Base-by-base conservation (phyloP, 2,329 filamentous ascomycete genomes). In the Acrocalymma vagum region DNA sequence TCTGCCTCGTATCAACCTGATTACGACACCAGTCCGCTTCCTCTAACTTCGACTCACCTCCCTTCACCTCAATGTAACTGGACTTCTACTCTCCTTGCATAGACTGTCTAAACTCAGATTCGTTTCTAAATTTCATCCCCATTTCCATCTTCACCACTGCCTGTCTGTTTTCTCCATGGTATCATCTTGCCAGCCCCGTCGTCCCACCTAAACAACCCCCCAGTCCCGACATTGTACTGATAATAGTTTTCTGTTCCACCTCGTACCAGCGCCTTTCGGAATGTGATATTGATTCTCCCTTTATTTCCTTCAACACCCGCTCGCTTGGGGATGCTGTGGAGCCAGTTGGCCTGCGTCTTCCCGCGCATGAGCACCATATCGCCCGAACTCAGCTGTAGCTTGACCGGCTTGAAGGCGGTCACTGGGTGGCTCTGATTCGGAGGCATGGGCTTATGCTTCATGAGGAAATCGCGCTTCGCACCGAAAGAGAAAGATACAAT, bases 171-270 rank as follows among this genome's bases (percentile, higher is more conserved):
- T 43, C 47, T 41, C 65, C 73, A 75, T 8, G 60, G 48, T 29
- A 62, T 44, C 78, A 81, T 81, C 58, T 84, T 80, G 46, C 77
- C 71, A 44, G 66, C 72, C 30, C 49, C 64, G 13, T 73, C 74
- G 63, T 88, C 77, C 88, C 88, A 92, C 56, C 77, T 78, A 65
- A 83, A 86, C n/a, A 86, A 80, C 1, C 73, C 77, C 1, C 88
- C 88, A 25, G 69, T 78, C 1, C 88, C 88, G 34, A 92, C 86
- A 70, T 93, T 93, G 70, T 93, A 93, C 60, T 84, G 82, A 67
- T 93, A 91, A 66, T 93, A 92, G 67, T 93, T 93, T 58, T 90
- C 85, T 18, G 87, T 92, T 1, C 87, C 88, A 3, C 75, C 86
- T 53, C 80, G 86, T 15, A 87, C 77, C 75, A 90, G 78, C 15